Percentiles rank a stretch among this genome's conserved stretches.
Conservation (phyloP, 2,329 filamentous ascomycete species). For the Talaromyces atroroseus region DNA sequence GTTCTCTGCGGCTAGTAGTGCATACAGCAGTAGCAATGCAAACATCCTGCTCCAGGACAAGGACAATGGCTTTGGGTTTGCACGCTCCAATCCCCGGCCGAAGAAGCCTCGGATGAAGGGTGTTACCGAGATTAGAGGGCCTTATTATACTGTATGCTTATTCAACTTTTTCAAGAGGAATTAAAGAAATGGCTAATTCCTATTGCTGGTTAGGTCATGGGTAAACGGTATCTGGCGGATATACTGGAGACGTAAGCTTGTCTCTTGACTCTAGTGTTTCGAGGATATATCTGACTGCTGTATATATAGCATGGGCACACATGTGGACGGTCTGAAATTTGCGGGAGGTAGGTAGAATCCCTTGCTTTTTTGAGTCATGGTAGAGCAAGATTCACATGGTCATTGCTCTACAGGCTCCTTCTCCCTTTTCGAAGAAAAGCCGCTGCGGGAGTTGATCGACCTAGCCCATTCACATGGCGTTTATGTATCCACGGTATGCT, state of each 20-base stretch:
- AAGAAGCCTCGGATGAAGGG: slow-evolving; percentile 46
- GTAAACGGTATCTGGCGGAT: slow-evolving; percentile 48
- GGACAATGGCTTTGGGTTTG: slow-evolving; percentile 47
- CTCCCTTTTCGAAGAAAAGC: slow-evolving; percentile 45
- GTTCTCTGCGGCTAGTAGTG: neutral
- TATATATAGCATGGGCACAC: slow-evolving; percentile 43
- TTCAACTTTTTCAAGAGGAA: neutral
- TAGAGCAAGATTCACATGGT: too few relatives aligned
- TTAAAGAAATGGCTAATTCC: neutral
- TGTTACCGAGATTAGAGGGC: slow-evolving; percentile 53
- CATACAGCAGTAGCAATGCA: neutral
- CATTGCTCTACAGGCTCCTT: slow-evolving; percentile 44
- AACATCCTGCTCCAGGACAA: slow-evolving; percentile 45
- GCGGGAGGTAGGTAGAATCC: slow-evolving; percentile 37
- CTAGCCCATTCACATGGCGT: slow-evolving; percentile 46
- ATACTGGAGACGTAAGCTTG: slow-evolving; percentile 46
- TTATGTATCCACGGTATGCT: slow-evolving; percentile 48
- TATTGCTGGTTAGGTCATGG: slow-evolving; percentile 38
- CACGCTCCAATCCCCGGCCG: slow-evolving; percentile 45
- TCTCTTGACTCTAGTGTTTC: neutral
- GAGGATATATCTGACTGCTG: neutral
- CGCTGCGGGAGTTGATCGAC: slow-evolving; percentile 44
- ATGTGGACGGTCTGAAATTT: slow-evolving; percentile 54
- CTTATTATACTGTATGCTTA: slow-evolving; percentile 46
- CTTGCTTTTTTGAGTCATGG: too few relatives aligned